Conservation (phyloP, 2,329 filamentous ascomycete species). For the Fusarium buxicola region DNA sequence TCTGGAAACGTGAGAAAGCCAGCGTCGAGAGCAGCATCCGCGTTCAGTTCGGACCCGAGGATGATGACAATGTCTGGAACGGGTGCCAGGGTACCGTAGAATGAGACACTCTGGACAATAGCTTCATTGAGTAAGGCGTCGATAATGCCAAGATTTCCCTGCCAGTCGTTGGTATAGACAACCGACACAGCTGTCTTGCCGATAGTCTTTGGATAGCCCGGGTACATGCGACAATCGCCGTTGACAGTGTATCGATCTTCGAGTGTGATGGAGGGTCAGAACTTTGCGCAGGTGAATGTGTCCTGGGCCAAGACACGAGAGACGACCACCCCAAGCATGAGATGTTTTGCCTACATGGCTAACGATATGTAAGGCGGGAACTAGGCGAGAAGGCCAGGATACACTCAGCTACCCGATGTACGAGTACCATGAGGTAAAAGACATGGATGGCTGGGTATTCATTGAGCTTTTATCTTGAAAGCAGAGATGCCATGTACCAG, state of each 20-base stretch:
- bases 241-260: not conserved
- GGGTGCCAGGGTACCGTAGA: slow-evolving; percentile 5
- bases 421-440: too few relatives aligned
- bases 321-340: not conserved
- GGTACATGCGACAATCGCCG: slow-evolving; percentile 10
- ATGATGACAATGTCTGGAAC: slow-evolving; percentile 13
- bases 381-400: too few relatives aligned
- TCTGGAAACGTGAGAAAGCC: not conserved
- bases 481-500: too few relatives aligned
- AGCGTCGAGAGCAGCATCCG: not conserved
- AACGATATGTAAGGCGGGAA: too few relatives aligned
- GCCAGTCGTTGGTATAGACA: slow-evolving; percentile 9
- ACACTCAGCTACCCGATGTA: too few relatives aligned
- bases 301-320: not conserved
- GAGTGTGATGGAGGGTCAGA: slow-evolving; percentile 12
- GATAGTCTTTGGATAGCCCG: slow-evolving; percentile 4
- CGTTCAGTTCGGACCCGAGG: too few relatives aligned
- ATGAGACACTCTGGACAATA: slow-evolving; percentile 3
- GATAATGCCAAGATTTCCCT: slow-evolving; percentile 5
- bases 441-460: too few relatives aligned
- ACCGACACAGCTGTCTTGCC: slow-evolving; percentile 8
- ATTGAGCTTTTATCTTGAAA: too few relatives aligned
- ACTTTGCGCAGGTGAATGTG: slow-evolving; percentile 9
- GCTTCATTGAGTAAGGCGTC: slow-evolving; percentile 10
- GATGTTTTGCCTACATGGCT: not conserved